These are phyloP conservation scores for Zarea fungicola DNA, from an alignment of 2,329 filamentous ascomycete genomes.

Conservation along the genomic window DNA sequence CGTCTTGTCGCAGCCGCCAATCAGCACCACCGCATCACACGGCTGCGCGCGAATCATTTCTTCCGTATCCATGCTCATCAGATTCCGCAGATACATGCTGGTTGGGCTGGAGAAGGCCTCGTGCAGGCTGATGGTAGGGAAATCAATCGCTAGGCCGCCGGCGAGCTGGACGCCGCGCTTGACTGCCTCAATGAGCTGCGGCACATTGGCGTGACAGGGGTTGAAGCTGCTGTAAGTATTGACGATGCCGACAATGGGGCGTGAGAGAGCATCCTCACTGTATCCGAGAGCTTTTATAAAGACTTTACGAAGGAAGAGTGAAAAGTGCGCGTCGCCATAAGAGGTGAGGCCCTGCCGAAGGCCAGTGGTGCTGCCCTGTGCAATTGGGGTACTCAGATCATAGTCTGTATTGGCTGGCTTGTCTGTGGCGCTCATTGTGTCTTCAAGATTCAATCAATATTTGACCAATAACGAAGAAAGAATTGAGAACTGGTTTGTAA, in stretches of 20 bases:
- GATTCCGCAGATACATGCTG: slow-evolving; percentile 68
- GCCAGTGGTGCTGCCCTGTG: slow-evolving; percentile 34
- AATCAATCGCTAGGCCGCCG: slow-evolving; percentile 65
- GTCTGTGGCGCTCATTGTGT: not conserved
- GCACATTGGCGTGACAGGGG: slow-evolving; percentile 67
- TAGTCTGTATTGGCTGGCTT: slow-evolving; percentile 47
- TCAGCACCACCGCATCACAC: slow-evolving; percentile 61
- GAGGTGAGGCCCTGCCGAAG: slow-evolving; percentile 60
- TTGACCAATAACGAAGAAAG: too few relatives aligned
- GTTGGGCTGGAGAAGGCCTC: slow-evolving; percentile 66
- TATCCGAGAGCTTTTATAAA: slow-evolving; percentile 75
- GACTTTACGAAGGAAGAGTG: slow-evolving; percentile 67
- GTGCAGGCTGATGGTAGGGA: slow-evolving; percentile 67
- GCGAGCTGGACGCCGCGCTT: slow-evolving; percentile 63
- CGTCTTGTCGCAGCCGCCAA: slow-evolving; percentile 72
- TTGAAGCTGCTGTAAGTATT: slow-evolving; percentile 71
- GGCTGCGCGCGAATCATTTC: slow-evolving; percentile 72
- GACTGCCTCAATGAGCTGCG: slow-evolving; percentile 64
- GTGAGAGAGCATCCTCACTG: slow-evolving; percentile 62
- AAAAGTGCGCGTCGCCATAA: slow-evolving; percentile 71
- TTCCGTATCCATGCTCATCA: slow-evolving; percentile 78
- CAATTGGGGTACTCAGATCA: slow-evolving; percentile 50
- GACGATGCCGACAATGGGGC: slow-evolving; percentile 69
- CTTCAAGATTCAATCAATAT: too few relatives aligned
- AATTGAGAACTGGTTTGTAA: not conserved